phyloP scores from a whole-genome alignment of 108 stramenopile species.

The Pseudonitzschia pungens region DNA sequence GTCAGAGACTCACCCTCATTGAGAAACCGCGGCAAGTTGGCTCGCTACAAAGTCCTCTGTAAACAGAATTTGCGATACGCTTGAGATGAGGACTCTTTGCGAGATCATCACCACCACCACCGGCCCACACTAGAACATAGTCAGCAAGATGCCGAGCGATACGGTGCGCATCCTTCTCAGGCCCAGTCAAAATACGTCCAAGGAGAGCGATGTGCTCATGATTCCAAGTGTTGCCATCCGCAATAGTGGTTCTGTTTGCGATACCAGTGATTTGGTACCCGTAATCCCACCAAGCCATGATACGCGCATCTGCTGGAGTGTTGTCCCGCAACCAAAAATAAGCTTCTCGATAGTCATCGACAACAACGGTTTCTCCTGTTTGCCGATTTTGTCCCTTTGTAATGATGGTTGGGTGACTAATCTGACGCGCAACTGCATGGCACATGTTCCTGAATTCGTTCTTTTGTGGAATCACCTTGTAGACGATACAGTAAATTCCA shows the following conservation, averaged over 20 bases:
- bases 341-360: slow-evolving; percentile 99
- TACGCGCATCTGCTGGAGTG: slow-evolving; percentile 95
- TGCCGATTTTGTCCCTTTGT: slow-evolving; percentile 66
- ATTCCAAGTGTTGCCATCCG: slow-evolving; percentile 99
- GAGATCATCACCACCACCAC: slow-evolving; percentile 96
- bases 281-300: slow-evolving; percentile 98
- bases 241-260: slow-evolving; percentile 96
- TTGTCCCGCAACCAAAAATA: slow-evolving; percentile 97
- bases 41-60: slow-evolving; percentile 89
- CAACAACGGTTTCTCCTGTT: slow-evolving; percentile 62
- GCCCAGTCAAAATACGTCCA: slow-evolving; percentile 86
- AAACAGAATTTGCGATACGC: slow-evolving; percentile 96
- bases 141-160: slow-evolving; percentile 96
- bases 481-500: slow-evolving; percentile 26
- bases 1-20: slow-evolving; percentile 39
- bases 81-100: slow-evolving; percentile 96
- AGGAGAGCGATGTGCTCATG: slow-evolving; percentile 98
- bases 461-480: slow-evolving; percentile 34
- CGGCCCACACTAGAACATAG: slow-evolving; percentile 94
- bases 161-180: slow-evolving; percentile 91
- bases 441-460: slow-evolving; percentile 45
- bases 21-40: slow-evolving; percentile 86
- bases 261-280: slow-evolving; percentile 95
- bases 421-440: slow-evolving; percentile 52
- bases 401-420: slow-evolving; percentile 92